Percentiles rank a stretch among this genome's conserved stretches.
These are phyloP conservation scores for Cryphonectria radicalis DNA, from an alignment of 2,329 filamentous ascomycete species.

Conservation along the genomic window DNA sequence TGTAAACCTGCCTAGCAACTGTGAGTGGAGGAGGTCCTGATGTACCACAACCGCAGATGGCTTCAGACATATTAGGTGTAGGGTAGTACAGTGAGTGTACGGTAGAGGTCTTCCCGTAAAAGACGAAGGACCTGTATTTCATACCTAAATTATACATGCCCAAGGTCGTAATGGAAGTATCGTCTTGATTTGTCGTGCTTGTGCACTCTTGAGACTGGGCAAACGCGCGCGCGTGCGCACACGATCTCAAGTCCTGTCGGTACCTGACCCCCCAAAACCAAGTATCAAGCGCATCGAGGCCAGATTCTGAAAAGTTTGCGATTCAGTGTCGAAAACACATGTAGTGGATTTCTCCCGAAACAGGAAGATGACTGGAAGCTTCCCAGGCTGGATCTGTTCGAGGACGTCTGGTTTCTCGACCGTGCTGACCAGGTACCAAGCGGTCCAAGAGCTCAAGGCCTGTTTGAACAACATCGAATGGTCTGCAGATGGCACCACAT, in stretches of 20 bases:
- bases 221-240: no score
- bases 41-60: background rate
- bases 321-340: background rate
- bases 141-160: background rate
- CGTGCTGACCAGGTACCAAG: background rate
- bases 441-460: background rate
- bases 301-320: background rate
- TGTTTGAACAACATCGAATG: background rate
- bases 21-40: background rate
- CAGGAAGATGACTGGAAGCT: conserved; percentile 11
- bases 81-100: background rate
- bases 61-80: background rate
- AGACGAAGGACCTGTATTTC: background rate
- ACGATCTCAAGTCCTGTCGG: background rate
- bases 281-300: background rate
- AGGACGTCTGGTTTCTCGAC: background rate
- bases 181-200: background rate
- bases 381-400: background rate
- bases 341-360: background rate
- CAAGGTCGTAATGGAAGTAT: background rate
- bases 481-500: background rate
- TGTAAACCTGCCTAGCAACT: background rate
- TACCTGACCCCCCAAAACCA: background rate
- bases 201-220: background rate
- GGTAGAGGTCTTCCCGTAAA: background rate